These are phyloP conservation scores for Hypoxylon sp. DNA, from an alignment of 2,329 filamentous ascomycete genomes.

Conservation along the genomic window DNA sequence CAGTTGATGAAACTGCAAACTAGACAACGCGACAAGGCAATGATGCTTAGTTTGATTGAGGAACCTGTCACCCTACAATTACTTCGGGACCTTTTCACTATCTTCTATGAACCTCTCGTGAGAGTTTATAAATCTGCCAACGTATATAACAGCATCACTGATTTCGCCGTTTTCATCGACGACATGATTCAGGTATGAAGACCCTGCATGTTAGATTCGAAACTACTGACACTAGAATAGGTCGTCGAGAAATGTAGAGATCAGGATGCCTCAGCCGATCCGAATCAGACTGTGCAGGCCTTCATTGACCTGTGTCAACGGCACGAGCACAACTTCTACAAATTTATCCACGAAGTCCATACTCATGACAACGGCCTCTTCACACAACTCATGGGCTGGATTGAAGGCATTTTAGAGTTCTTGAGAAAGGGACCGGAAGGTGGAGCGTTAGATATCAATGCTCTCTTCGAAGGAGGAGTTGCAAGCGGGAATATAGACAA, in stretches of 20 bases:
- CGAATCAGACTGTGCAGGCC: slow-evolving; percentile 97
- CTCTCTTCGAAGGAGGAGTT: slow-evolving; percentile 85
- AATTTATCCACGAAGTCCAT: slow-evolving; percentile 98
- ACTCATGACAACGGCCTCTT: slow-evolving; percentile 97
- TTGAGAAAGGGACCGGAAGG: slow-evolving; percentile 87
- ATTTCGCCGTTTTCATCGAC: slow-evolving; percentile 93
- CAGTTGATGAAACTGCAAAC: slow-evolving; percentile 94
- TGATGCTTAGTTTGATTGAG: slow-evolving; percentile 97
- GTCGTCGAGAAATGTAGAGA: slow-evolving; percentile 76
- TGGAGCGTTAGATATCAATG: slow-evolving; percentile 94
- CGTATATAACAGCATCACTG: slow-evolving; percentile 96
- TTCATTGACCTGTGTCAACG: slow-evolving; percentile 97
- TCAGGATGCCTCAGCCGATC: slow-evolving; percentile 90
- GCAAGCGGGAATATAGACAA: slow-evolving; percentile 78
- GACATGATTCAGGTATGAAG: slow-evolving; percentile 84
- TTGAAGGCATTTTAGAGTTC: slow-evolving; percentile 95
- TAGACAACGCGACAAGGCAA: slow-evolving; percentile 91
- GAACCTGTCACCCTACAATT: slow-evolving; percentile 97
- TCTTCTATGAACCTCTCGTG: slow-evolving; percentile 98
- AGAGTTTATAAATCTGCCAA: slow-evolving; percentile 99
- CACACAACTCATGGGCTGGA: slow-evolving; percentile 95
- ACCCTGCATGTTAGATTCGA: neutral
- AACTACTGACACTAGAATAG: slow-evolving; percentile 54
- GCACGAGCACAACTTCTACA: slow-evolving; percentile 98
- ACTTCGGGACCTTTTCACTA: slow-evolving; percentile 95